Evolutionary conservation across 345 rosid genomes (phyloP), one percentile per base, ranked within the genome.

Genomic region (Arabidopsis arenosa): DNA sequence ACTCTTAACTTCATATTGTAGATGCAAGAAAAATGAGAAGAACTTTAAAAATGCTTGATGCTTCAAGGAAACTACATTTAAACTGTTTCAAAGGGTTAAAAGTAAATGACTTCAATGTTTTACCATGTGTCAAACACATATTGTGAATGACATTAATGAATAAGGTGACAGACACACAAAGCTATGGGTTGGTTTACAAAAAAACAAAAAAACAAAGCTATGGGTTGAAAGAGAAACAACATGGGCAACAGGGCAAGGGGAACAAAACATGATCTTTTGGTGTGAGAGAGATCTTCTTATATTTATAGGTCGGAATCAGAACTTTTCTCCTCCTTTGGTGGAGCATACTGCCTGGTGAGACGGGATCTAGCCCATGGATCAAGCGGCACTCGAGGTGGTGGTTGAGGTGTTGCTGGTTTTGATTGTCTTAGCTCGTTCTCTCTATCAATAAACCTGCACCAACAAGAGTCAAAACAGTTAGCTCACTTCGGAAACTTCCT

Each of bases 401-500:
- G 88, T 76, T 87, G 97, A 53, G 93, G 88, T 32, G 81, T 68
- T 5, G 93, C 86, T 28, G 93, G 89, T 80, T 90, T 94, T 28
- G 96, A 85, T 77, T 92, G 90, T 44, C 97, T 84, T 61, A 90
- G 92, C 79, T 94, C 97, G 35, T 94, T 92, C 77, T 90, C 93
- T 83, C 99, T 80, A 73, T 90, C 99, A 7, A 94, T 84, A 68
- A 94, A 94, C 86, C 97, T 90, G 87, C 39, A 65, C 21, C 70
- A 63, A 33, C 12, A 45, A 13, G 26, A 44, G 35, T 12, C 37
- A n/a, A 17, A 72, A 33, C 2, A 51, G 13, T 62, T 30, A 51
- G 66, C 23, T 36, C 49, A 26, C 18, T 5, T 23, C 10, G 33
- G 15, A 8, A 8, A 49, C 15, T 17, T 37, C 1, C 4, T 2